Evolutionary conservation across 306 rosid species (phyloP).

Genomic region (Casuarina cunninghamiana): DNA sequence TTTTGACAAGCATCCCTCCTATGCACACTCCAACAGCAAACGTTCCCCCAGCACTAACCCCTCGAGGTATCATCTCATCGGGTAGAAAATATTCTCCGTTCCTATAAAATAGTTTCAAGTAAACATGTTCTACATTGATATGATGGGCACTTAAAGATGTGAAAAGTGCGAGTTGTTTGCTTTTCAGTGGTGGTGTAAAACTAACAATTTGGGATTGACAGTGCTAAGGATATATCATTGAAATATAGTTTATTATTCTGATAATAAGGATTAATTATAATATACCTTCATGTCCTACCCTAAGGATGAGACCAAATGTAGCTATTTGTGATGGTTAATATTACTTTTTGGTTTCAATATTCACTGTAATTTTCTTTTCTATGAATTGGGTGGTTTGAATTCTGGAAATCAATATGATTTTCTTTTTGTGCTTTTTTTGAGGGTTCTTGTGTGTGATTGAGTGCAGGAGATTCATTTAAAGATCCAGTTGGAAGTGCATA

Average conservation of each 20-base stretch:
- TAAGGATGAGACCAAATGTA: neutral
- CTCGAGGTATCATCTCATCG: no score
- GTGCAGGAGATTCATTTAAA: conserved; percentile 69
- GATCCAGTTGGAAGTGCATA: conserved; percentile 97
- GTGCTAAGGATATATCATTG: neutral
- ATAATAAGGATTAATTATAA: neutral
- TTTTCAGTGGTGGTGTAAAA: neutral
- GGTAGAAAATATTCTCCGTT: no score
- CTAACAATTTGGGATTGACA: neutral
- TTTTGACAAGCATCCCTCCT: no score
- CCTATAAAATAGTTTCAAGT: no score
- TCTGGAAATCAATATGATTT: neutral
- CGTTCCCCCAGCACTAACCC: no score
- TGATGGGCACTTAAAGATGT: neutral
- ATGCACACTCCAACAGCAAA: no score
- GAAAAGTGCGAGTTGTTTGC: neutral
- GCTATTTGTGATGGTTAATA: neutral
- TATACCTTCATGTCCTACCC: neutral
- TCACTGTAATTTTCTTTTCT: neutral
- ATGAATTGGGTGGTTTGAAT: neutral
- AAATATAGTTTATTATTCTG: neutral
- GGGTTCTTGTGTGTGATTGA: conserved; percentile 12
- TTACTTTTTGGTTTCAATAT: neutral
- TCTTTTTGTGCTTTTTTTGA: neutral
- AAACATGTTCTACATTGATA: no score